Evolutionary conservation across 2,329 filamentous ascomycete genomes (phyloP).

Genomic region (Colletotrichum sp.): DNA sequence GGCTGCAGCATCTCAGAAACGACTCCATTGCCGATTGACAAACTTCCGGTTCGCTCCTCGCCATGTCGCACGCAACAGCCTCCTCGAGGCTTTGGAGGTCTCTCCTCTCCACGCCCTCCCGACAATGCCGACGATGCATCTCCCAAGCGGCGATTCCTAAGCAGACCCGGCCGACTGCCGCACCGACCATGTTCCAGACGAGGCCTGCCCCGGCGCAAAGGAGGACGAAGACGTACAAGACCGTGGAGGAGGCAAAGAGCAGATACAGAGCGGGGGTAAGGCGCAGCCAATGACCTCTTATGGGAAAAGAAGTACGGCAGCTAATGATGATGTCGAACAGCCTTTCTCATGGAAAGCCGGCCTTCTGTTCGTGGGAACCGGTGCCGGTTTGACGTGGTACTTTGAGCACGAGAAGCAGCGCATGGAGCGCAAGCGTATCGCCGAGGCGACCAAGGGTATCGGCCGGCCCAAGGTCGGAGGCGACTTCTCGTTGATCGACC

Average conservation of each 20-base stretch:
- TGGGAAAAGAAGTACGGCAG: neutral
- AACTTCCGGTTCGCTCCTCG: neutral
- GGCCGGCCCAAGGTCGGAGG: constrained; percentile 94
- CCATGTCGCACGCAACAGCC: constrained; percentile 44
- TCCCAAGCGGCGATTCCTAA: constrained; percentile 38
- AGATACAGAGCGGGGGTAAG: constrained; percentile 61
- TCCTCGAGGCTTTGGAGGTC: constrained; percentile 40
- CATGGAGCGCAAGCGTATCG: constrained; percentile 86
- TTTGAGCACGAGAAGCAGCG: constrained; percentile 93
- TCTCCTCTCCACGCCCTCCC: constrained; percentile 33
- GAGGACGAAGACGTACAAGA: constrained; percentile 52
- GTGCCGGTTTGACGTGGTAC: constrained; percentile 81
- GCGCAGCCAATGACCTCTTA: neutral
- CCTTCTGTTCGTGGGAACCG: constrained; percentile 81
- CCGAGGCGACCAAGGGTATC: constrained; percentile 91
- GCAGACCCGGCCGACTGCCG: constrained; percentile 38
- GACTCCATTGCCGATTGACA: neutral
- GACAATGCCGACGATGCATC: constrained; percentile 49
- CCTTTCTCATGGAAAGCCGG: constrained; percentile 96
- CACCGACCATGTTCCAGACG: constrained; percentile 32
- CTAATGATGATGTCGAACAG: constrained; percentile 42
- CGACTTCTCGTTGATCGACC: constrained; percentile 80
- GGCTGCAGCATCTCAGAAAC: neutral
- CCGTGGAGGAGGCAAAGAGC: constrained; percentile 64
- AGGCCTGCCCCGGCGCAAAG: constrained; percentile 40